A percentile compares a stretch with the other conserved stretches of the same genome.
These are phyloP conservation scores for Epichloe gansuensis DNA, from an alignment of 2,329 filamentous ascomycete species.

Conservation along the genomic window DNA sequence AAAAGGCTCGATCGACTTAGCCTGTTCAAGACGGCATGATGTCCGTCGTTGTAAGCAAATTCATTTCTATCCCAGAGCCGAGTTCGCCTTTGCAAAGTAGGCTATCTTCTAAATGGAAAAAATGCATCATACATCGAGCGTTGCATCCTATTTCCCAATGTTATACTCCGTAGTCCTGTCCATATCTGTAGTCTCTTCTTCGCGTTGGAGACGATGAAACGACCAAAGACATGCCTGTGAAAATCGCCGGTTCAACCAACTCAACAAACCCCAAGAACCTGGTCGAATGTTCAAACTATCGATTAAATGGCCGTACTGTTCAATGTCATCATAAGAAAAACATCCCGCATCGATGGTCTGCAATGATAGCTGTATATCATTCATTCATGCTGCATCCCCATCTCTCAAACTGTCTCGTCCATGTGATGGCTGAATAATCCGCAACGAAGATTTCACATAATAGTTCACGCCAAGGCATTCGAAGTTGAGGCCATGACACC, in stretches of 20 bases:
- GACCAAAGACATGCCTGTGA: background rate
- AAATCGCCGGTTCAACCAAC: background rate
- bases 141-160: background rate
- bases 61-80: background rate
- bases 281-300: background rate
- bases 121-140: background rate
- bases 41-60: background rate
- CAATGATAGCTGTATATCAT: background rate
- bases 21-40: background rate
- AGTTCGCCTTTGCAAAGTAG: background rate
- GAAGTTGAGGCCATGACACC: background rate
- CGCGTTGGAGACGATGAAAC: background rate
- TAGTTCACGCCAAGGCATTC: background rate
- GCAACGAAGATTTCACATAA: background rate
- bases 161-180: background rate
- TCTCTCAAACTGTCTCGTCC: background rate
- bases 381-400: background rate
- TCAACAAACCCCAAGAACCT: background rate
- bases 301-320: too few species aligned
- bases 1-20: too few species aligned
- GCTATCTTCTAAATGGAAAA: background rate
- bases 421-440: background rate
- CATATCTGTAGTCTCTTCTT: background rate
- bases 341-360: background rate
- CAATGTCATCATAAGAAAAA: background rate